These are phyloP conservation scores for Coprinopsis strossmayeri DNA, from an alignment of 768 basidiomycete genomes.

Conservation along the genomic window DNA sequence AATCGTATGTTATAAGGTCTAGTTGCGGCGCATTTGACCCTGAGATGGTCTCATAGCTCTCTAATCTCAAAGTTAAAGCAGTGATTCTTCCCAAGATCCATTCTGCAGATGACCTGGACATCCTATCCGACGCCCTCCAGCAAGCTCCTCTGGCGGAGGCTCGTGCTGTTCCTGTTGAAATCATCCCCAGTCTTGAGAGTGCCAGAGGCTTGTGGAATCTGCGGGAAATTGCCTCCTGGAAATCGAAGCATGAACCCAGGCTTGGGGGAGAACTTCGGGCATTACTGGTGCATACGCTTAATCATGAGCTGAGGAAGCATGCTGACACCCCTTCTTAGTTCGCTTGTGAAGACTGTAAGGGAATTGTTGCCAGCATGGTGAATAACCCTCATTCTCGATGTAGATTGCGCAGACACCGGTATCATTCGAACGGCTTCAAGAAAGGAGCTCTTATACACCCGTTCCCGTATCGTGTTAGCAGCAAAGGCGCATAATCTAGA, in stretches of 20 bases:
- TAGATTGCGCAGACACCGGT: conserved; percentile 87
- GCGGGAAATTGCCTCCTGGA: conserved; percentile 67
- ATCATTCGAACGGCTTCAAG: conserved; percentile 72
- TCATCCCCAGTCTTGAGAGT: conserved; percentile 85
- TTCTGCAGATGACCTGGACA: conserved; percentile 56
- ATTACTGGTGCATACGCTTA: conserved; percentile 41
- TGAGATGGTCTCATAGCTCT: conserved; percentile 18
- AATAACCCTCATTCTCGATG: neutral
- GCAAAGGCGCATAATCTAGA: conserved; percentile 81
- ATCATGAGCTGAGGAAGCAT: neutral
- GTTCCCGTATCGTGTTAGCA: conserved; percentile 73
- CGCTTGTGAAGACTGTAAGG: conserved; percentile 88
- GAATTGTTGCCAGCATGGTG: neutral
- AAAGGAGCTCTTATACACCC: conserved; percentile 73
- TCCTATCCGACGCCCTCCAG: conserved; percentile 46
- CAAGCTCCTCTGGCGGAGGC: conserved; percentile 21
- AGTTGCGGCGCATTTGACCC: neutral
- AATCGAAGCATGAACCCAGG: conserved; percentile 37
- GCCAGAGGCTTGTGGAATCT: conserved; percentile 65
- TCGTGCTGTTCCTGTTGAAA: conserved; percentile 33
- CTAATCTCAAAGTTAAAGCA: conserved; percentile 40
- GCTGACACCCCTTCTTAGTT: conserved; percentile 45
- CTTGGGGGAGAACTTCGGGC: conserved; percentile 53
- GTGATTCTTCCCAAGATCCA: conserved; percentile 87
- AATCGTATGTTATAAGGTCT: conserved; percentile 53